Evolutionary conservation across 306 rosid genomes (phyloP), one percentile per base, ranked within the genome.

Genomic region (Fagus sylvatica): DNA sequence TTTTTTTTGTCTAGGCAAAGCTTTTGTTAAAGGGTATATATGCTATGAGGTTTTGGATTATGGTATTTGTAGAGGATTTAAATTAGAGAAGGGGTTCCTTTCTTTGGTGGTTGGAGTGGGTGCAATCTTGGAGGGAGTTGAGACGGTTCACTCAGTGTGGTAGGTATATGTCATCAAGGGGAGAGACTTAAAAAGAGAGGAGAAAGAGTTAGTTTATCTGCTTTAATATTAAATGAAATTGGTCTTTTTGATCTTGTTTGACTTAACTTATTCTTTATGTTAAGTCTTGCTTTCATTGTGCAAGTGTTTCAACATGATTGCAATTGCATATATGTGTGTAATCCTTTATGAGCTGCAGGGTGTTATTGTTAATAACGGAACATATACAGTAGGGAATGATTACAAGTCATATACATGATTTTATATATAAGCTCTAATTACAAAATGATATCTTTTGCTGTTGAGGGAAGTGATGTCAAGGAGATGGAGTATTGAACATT

Each of bases 41-140:
- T 39, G 15, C 28, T 39, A 66, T 1, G 7, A 66, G 43, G 32
- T 39, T 65, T 66, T 11, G 39, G 19, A 34, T 61, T 55, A 16
- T 13, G 56, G 56, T 22, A 4, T 16, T 7, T 5, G 41, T 17
- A 7, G 71, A 37, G 69, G 54, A 3, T 10, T 62, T 66, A 75
- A 65, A 61, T 30, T 75, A 40, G 46, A 51, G 74, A 66, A 41
- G 5, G 65, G 48, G 65, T 7, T 49, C 10, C 3, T 16, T 33
- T 56, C 34, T 40, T 16, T 54, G 86, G 82, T 81, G 17, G 88
- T 81, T 84, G 90, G 67, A 76, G 84, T 69, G 69, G 83, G 69
- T 53, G 79, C 53, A 41, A 48, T 60, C 36, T 51, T 39, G 49
- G 84, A 43, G 80, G 77, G 76, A 74, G 88, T 79, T 79, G 81